Evolutionary conservation across 352 stramenopile genomes (phyloP), one percentile per base, ranked within the genome.

Genomic region (Sclerospora graminicola): DNA sequence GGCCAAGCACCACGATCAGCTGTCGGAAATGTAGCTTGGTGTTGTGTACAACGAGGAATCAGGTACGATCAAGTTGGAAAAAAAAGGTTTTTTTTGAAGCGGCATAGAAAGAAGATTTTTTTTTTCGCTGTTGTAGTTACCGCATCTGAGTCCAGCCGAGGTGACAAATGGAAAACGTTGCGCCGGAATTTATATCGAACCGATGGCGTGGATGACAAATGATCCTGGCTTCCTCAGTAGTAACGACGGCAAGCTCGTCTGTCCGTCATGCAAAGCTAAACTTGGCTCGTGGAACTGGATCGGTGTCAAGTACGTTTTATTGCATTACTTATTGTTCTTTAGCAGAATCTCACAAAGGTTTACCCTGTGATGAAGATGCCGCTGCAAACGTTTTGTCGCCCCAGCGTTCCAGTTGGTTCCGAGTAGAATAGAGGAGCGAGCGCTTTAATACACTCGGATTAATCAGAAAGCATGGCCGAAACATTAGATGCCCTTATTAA

Each of bases 231-330:
- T 84, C 20, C 28, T 55, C 11, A 45, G 49, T 18, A 52, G 40
- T 26, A 75, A 73, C 20, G 52, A 78, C 18, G 77, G 77, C 20
- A 89, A 87, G 32, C 32, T 89, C 7, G 41, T 53, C 7, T 89
- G 77, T 46, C 76, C 76, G 11, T 69, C 70, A 9, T 89, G 77
- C 48, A 70, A 63, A 5, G 53, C 74, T 9, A 89, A 89, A 38
- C 57, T 89, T 42, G 77, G 77, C n/a, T 72, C 69, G 18, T 89
- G 69, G 69, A 79, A 71, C 43, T 89, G 77, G 77, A 71, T 72
- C 19, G 77, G 77, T 35, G 55, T 76, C 50, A 86, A 84, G 77
- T 89, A 67, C 27, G 71, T 66, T 26, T 31, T 24, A 29, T 16
- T 15, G 14, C 19, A 11, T 11, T 19, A 14, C 37, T 20, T 11